These are phyloP conservation scores for Termitomyces sp. DNA, from an alignment of 768 basidiomycete genomes.

Conservation along the genomic window DNA sequence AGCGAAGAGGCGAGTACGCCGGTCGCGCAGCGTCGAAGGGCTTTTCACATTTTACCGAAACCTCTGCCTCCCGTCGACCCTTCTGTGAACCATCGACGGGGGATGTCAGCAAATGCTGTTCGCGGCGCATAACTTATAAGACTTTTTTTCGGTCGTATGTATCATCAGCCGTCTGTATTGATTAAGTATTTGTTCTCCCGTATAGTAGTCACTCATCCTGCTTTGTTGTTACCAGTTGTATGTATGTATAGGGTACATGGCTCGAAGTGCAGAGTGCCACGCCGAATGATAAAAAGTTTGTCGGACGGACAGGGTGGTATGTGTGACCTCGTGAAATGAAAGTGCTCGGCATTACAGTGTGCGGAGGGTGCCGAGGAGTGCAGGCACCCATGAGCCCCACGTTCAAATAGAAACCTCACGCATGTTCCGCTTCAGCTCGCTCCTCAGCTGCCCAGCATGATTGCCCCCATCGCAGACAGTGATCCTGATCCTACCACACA, in stretches of 20 bases:
- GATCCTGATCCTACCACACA: constrained; percentile 76
- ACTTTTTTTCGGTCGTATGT: constrained; percentile 25
- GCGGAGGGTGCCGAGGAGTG: constrained; percentile 24
- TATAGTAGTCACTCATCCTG: constrained; percentile 9
- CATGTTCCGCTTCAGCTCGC: constrained; percentile 22
- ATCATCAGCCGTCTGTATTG: constrained; percentile 20
- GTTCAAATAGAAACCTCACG: constrained; percentile 11
- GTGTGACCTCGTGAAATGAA: background rate
- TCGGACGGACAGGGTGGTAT: background rate
- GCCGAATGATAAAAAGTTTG: constrained; percentile 6
- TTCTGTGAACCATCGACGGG: constrained; percentile 45
- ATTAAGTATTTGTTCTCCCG: constrained; percentile 13
- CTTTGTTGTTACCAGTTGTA: constrained; percentile 20
- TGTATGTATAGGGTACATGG: constrained; percentile 13
- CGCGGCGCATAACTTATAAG: constrained; percentile 37
- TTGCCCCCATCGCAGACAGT: constrained; percentile 57
- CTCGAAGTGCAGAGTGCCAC: constrained; percentile 2
- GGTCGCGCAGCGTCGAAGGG: constrained; percentile 60
- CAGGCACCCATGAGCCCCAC: constrained; percentile 7
- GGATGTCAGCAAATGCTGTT: constrained; percentile 49
- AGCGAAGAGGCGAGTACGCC: constrained; percentile 48
- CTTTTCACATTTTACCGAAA: constrained; percentile 68
- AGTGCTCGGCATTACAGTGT: background rate
- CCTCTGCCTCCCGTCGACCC: constrained; percentile 37
- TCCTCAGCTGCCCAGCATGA: constrained; percentile 39